Conservation (phyloP, 192 early-diverging fungal species). For the Backusella morwellensis region DNA sequence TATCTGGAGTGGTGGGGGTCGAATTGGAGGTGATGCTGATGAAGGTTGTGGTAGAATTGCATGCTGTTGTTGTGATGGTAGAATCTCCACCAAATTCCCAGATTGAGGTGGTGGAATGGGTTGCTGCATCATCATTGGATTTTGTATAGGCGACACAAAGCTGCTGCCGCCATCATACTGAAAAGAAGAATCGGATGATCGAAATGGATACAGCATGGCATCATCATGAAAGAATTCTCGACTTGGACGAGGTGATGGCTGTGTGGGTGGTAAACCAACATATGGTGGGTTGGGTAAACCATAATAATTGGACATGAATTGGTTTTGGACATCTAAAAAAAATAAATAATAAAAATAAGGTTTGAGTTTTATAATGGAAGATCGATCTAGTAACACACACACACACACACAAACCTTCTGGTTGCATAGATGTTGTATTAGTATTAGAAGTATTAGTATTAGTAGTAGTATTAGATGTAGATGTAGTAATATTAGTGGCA, state of each 20-base stretch:
- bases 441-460: neutral
- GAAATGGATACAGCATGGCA: neutral
- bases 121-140: conserved; percentile 6
- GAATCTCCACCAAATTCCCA: neutral
- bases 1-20: conserved; percentile 5
- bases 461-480: neutral
- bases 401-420: neutral
- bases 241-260: neutral
- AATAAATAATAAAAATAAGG: too few species aligned
- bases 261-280: conserved; percentile 6
- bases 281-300: neutral
- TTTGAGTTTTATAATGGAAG: too few species aligned
- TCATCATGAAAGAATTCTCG: conserved; percentile 7
- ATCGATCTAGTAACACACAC: neutral
- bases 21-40: neutral
- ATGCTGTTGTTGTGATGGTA: neutral
- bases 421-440: neutral
- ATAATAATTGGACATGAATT: conserved; percentile 17
- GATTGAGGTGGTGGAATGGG: neutral
- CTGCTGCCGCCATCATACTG: neutral
- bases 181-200: neutral
- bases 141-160: neutral
- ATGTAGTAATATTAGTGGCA: neutral
- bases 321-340: neutral
- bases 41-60: neutral